Evolutionary conservation across 2,329 filamentous ascomycete species (phyloP).

Genomic region (Fusarium sp.): DNA sequence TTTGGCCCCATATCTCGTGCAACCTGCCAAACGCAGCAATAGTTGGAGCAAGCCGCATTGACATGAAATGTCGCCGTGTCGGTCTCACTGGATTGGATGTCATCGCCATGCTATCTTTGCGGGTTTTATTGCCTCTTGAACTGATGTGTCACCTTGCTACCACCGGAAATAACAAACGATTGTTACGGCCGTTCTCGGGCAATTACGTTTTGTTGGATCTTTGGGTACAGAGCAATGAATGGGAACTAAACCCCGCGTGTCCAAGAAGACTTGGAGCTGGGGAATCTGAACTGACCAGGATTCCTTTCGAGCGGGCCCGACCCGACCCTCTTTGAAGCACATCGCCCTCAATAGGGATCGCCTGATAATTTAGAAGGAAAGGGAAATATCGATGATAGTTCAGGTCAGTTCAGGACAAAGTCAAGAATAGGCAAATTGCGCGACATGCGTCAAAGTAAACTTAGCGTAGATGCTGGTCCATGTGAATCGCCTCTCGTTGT

Average conservation of each 20-base stretch:
- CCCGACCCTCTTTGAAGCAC: conserved; percentile 13
- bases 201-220: background rate
- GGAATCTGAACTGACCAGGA: conserved; percentile 26
- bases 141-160: conserved; percentile 14
- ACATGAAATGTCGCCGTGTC: conserved; percentile 31
- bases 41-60: conserved; percentile 8
- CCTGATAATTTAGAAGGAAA: conserved; percentile 29
- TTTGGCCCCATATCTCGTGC: conserved; percentile 29
- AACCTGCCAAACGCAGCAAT: conserved; percentile 38
- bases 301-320: conserved; percentile 17
- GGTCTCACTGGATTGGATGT: conserved; percentile 27
- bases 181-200: background rate
- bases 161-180: conserved; percentile 8
- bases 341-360: conserved; percentile 37
- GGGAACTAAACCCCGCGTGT: conserved; percentile 20
- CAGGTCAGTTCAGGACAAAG: background rate
- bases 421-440: conserved; percentile 25
- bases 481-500: conserved; percentile 9
- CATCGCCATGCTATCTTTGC: conserved; percentile 7
- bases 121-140: background rate
- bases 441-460: conserved; percentile 1
- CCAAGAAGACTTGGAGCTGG: background rate
- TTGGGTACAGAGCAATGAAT: background rate
- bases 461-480: background rate
- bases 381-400: background rate